Conservation (phyloP, 192 early-diverging fungal genomes). For the Linnemannia hyalina region DNA sequence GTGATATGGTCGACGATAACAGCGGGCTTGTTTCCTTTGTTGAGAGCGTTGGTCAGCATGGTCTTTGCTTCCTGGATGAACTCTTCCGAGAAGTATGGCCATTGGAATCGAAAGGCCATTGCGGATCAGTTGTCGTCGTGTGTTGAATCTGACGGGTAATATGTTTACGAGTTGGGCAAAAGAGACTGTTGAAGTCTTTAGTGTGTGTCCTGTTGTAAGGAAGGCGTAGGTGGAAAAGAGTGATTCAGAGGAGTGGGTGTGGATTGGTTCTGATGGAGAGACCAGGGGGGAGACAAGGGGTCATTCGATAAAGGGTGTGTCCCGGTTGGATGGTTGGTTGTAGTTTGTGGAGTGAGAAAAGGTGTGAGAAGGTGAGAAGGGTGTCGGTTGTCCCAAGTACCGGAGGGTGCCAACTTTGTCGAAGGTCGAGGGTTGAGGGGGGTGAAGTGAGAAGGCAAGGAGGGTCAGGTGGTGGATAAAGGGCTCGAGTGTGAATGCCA, state of each 20-base stretch:
- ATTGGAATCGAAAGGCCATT: slow-evolving; percentile 98
- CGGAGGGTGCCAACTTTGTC: too few relatives aligned
- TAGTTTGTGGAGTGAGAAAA: neutral
- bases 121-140: slow-evolving; percentile 3
- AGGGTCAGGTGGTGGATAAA: too few relatives aligned
- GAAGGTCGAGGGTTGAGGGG: too few relatives aligned
- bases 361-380: neutral
- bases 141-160: slow-evolving; percentile 1
- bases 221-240: neutral
- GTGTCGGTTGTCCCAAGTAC: too few relatives aligned
- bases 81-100: slow-evolving; percentile 89
- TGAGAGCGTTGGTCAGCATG: slow-evolving; percentile 91
- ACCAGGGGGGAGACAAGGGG: neutral
- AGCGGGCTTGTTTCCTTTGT: slow-evolving; percentile 93
- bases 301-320: neutral
- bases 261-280: neutral
- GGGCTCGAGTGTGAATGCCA: too few relatives aligned
- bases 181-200: slow-evolving; percentile 17
- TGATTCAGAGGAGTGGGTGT: neutral
- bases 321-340: neutral
- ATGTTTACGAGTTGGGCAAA: neutral
- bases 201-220: neutral
- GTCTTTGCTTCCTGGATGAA: slow-evolving; percentile 90
- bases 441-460: too few relatives aligned
- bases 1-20: slow-evolving; percentile 94